Percentiles rank a stretch among this genome's conserved stretches.
Conservation (phyloP, 2,329 filamentous ascomycete genomes). For the Fusarium floridanum region DNA sequence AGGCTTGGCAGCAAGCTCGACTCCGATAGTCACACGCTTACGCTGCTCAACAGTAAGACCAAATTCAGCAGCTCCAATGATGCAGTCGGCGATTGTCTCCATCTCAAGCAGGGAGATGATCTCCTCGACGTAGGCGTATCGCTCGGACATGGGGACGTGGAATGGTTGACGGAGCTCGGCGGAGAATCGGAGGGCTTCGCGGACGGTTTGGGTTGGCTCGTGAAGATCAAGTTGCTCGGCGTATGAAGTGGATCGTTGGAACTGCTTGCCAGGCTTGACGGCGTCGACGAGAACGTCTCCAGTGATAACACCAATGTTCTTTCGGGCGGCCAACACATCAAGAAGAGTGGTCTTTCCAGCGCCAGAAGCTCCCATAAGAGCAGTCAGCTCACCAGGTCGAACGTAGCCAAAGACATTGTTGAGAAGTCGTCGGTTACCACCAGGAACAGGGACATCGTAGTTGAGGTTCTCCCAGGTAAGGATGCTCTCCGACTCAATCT, state of each 20-base stretch:
- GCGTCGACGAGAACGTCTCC: conserved; percentile 71
- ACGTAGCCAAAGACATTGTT: conserved; percentile 75
- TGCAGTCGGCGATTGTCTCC: conserved; percentile 69
- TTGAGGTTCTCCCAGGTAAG: conserved; percentile 89
- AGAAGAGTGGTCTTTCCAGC: conserved; percentile 89
- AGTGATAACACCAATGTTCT: conserved; percentile 71
- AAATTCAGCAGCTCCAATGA: conserved; percentile 72
- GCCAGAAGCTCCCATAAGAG: conserved; percentile 86
- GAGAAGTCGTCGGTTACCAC: conserved; percentile 68
- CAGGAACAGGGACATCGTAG: conserved; percentile 76
- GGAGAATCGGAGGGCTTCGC: conserved; percentile 74
- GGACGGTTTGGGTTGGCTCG: conserved; percentile 72
- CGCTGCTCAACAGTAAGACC: conserved; percentile 76
- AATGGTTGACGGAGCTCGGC: conserved; percentile 70
- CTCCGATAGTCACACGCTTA: conserved; percentile 89
- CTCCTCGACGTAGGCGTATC: conserved; percentile 71
- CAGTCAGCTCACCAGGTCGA: conserved; percentile 81
- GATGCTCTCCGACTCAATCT: conserved; percentile 72
- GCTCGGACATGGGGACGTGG: conserved; percentile 66
- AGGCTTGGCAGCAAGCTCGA: conserved; percentile 88
- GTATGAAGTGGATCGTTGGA: conserved; percentile 72
- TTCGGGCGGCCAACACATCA: conserved; percentile 76
- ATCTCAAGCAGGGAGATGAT: conserved; percentile 71
- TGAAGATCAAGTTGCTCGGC: conserved; percentile 74
- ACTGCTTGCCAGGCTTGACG: conserved; percentile 67